Evolutionary conservation across 345 rosid genomes (phyloP).

Genomic region (Nephelium lappaceum): DNA sequence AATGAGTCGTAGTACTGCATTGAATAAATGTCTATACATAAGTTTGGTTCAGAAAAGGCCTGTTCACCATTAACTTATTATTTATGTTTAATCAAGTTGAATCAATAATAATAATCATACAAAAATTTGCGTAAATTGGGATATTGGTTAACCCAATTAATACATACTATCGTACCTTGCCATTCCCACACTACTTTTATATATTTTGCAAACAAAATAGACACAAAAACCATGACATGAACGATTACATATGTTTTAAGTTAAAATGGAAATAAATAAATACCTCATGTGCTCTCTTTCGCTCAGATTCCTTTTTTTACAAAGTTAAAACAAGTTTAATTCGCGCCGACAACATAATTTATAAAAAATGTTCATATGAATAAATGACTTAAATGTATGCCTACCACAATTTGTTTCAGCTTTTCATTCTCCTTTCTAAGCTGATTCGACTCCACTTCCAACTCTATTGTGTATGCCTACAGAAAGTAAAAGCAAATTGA

Average conservation of each 20-base stretch:
- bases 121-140: not conserved
- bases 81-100: not conserved
- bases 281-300: no score
- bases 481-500: no score
- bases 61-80: not conserved
- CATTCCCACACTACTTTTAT: constrained; percentile 95
- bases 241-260: no score
- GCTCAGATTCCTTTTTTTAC: no score
- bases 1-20: not conserved
- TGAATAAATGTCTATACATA: not conserved
- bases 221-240: no score
- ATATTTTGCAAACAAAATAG: no score
- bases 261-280: no score
- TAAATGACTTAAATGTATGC: not conserved
- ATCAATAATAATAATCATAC: not conserved
- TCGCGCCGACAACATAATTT: no score
- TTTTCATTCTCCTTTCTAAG: constrained; percentile 78
- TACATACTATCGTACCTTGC: constrained; percentile 63
- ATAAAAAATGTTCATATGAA: no score
- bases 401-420: constrained; percentile 71
- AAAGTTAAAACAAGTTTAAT: no score
- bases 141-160: not conserved
- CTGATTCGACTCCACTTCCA: constrained; percentile 75
- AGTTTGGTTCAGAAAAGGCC: not conserved
- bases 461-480: constrained; percentile 92